A percentile compares a stretch with the other conserved stretches of the same genome.
phyloP scores from a whole-genome alignment of 169 alveolate species.

The Sarcocystis neurona region DNA sequence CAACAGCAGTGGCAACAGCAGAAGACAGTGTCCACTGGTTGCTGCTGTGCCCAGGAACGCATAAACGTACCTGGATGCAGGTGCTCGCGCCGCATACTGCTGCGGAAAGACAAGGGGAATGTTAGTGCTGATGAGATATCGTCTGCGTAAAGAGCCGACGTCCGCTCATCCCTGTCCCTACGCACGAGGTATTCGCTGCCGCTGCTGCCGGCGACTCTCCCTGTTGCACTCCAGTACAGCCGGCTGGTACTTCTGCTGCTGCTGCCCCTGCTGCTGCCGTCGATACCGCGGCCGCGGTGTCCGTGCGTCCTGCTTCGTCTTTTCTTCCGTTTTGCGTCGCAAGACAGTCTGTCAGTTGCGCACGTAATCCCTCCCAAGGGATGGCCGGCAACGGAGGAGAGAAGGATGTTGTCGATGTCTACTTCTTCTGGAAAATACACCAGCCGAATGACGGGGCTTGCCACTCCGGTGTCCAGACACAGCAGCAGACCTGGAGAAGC shows the following conservation, averaged over 20 bases:
- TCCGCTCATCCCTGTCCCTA: background rate
- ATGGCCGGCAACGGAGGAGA: conserved; percentile 28
- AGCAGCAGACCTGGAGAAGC: conserved; percentile 13
- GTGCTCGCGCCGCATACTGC: no score
- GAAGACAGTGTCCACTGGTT: no score
- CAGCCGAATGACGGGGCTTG: conserved; percentile 14
- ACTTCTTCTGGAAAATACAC: background rate
- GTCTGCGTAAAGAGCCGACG: no score
- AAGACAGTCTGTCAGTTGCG: background rate
- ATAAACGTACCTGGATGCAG: no score
- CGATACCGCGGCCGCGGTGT: background rate
- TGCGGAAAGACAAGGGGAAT: no score
- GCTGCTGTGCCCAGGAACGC: no score
- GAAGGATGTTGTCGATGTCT: background rate
- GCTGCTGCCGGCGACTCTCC: background rate
- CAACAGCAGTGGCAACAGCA: no score
- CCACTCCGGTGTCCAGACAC: conserved; percentile 28
- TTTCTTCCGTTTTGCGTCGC: background rate
- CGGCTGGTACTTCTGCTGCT: background rate
- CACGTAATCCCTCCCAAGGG: conserved; percentile 36
- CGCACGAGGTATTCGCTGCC: background rate
- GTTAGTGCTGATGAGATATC: no score
- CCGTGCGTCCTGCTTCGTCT: background rate
- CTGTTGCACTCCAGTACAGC: background rate
- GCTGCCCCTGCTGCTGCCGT: background rate